Evolutionary conservation across 2,329 filamentous ascomycete genomes (phyloP).

Genomic region (Diaporthe velutina): DNA sequence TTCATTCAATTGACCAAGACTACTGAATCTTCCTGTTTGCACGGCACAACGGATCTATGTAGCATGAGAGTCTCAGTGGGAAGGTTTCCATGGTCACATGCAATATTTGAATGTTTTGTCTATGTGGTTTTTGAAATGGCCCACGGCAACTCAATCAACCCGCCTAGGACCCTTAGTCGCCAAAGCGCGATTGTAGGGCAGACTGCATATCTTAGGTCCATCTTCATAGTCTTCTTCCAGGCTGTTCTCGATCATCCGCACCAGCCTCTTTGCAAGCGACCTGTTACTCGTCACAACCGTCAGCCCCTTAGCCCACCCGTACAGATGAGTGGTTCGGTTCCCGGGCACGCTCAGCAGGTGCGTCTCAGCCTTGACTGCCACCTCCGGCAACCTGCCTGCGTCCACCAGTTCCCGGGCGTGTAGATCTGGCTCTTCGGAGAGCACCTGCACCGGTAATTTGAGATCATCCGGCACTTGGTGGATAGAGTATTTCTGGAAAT

Average conservation of each 20-base stretch:
- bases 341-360: slow-evolving; percentile 29
- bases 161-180: slow-evolving; percentile 35
- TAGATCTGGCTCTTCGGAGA: background rate
- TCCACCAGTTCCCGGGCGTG: slow-evolving; percentile 15
- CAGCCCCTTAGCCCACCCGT: slow-evolving; percentile 20
- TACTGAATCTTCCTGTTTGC: no score
- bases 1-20: background rate
- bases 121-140: background rate
- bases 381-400: slow-evolving; percentile 22
- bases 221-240: slow-evolving; percentile 32
- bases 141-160: background rate
- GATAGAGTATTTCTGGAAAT: slow-evolving; percentile 33
- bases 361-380: slow-evolving; percentile 32
- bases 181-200: slow-evolving; percentile 38
- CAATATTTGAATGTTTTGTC: background rate
- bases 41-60: background rate
- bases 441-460: slow-evolving; percentile 34
- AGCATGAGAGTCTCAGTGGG: background rate
- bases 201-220: slow-evolving; percentile 32
- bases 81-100: background rate
- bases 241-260: slow-evolving; percentile 33
- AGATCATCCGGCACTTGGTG: slow-evolving; percentile 34
- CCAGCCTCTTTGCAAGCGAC: slow-evolving; percentile 30
- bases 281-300: slow-evolving; percentile 37
- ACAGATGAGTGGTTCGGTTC: slow-evolving; percentile 33